A percentile compares a stretch with the other conserved stretches of the same genome.
Evolutionary conservation across 2,329 filamentous ascomycete genomes (phyloP).

Genomic region (Cladosporium sp.): DNA sequence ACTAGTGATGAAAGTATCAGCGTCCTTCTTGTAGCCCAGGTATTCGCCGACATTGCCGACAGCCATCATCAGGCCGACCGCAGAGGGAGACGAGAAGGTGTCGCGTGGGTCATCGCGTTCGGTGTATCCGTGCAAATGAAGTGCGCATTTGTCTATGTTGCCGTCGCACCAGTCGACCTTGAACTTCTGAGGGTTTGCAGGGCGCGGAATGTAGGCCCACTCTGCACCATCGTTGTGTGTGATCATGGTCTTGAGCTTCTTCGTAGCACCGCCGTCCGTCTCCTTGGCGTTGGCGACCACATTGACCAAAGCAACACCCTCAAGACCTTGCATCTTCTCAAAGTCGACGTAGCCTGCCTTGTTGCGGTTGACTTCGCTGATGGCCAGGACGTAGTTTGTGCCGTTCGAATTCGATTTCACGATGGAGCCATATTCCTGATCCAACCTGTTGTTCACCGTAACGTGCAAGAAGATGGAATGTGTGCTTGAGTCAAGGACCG

Average conservation of each 20-base stretch:
- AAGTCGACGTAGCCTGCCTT: conserved; percentile 81
- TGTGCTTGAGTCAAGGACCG: conserved; percentile 89
- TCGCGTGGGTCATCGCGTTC: conserved; percentile 79
- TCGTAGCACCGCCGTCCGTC: conserved; percentile 62
- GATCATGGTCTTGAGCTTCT: conserved; percentile 85
- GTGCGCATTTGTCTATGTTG: conserved; percentile 66
- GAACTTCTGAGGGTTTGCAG: conserved; percentile 66
- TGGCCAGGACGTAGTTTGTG: conserved; percentile 86
- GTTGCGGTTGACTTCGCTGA: conserved; percentile 79
- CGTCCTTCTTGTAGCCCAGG: conserved; percentile 67
- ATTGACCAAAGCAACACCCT: conserved; percentile 88
- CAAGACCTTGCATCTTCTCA: conserved; percentile 89
- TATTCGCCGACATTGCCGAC: conserved; percentile 84
- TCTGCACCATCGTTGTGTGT: conserved; percentile 94
- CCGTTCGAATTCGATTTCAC: conserved; percentile 99
- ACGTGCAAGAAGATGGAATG: conserved; percentile 95
- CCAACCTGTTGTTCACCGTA: conserved; percentile 66
- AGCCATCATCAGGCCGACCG: conserved; percentile 86
- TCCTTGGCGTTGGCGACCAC: conserved; percentile 73
- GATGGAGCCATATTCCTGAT: conserved; percentile 76
- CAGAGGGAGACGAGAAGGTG: conserved; percentile 84
- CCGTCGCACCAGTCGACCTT: conserved; percentile 70
- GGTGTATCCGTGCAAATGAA: conserved; percentile 95
- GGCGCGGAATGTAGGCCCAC: conserved; percentile 78
- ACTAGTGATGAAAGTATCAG: conserved; percentile 84